Evolutionary conservation across 805 yeast species (phyloP).

Genomic region (Lachancea mirantina): DNA sequence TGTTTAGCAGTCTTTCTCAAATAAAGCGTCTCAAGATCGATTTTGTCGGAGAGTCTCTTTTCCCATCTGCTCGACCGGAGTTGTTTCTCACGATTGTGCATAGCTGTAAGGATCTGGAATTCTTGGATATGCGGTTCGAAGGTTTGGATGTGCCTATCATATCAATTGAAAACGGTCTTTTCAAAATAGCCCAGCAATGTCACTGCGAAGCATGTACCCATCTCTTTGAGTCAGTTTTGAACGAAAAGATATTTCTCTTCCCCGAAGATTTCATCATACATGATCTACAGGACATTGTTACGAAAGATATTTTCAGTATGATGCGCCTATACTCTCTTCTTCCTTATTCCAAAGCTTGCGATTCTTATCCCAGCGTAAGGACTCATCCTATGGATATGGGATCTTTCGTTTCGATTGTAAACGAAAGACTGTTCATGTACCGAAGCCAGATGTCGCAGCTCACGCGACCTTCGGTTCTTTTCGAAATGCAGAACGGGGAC

Average conservation of each 20-base stretch:
- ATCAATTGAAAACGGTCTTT: constrained; percentile 20
- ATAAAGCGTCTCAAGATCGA: constrained; percentile 36
- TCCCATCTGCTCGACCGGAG: constrained; percentile 29
- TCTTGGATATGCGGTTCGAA: constrained; percentile 34
- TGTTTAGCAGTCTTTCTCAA: constrained; percentile 24
- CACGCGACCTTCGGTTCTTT: constrained; percentile 6
- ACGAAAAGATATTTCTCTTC: constrained; percentile 30
- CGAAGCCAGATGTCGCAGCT: constrained; percentile 22
- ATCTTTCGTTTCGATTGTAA: constrained; percentile 25
- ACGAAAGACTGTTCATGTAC: constrained; percentile 18
- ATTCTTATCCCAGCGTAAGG: constrained; percentile 36
- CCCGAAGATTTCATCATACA: constrained; percentile 25
- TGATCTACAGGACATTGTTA: constrained; percentile 25
- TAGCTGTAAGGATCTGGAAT: constrained; percentile 31
- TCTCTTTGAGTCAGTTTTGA: constrained; percentile 29
- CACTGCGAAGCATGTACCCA: constrained; percentile 24
- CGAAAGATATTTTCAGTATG: constrained; percentile 33
- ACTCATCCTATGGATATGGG: constrained; percentile 35
- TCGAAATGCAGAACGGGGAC: constrained; percentile 4
- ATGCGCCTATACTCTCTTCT: constrained; percentile 31
- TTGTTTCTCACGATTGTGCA: constrained; percentile 31
- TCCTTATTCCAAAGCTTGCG: constrained; percentile 40
- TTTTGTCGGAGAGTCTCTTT: constrained; percentile 31
- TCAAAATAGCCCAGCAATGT: constrained; percentile 28
- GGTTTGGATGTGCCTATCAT: constrained; percentile 30